Evolutionary conservation across 73 alveolate species (phyloP).

Genomic region (Tetrahymena thermophila): DNA sequence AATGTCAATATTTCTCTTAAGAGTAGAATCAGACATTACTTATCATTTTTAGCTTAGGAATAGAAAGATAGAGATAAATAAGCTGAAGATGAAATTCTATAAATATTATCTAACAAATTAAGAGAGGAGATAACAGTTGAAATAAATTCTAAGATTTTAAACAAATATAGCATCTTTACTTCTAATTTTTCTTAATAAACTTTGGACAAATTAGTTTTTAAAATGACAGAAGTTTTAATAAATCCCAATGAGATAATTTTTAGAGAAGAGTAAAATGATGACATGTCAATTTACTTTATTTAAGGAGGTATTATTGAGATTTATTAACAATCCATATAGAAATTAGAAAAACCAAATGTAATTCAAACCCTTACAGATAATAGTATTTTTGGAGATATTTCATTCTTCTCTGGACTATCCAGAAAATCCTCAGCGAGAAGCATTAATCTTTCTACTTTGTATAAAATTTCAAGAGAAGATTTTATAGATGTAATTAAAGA

Average conservation of each 20-base stretch:
- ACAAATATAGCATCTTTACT: neutral
- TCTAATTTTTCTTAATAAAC: neutral
- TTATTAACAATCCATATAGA: neutral
- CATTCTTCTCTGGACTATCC: conserved; percentile 19
- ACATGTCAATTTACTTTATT: neutral
- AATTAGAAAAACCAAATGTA: neutral
- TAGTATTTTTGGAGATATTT: conserved; percentile 13
- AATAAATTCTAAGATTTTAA: neutral
- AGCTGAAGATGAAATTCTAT: neutral
- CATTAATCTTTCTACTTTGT: neutral
- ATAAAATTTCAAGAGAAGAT: neutral
- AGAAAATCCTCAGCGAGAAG: conserved; percentile 28
- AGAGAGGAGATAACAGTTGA: neutral
- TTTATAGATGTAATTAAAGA: neutral
- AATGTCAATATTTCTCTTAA: neutral
- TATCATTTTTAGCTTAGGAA: neutral
- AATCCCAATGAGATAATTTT: neutral
- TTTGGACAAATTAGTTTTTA: neutral
- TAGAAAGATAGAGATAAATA: neutral
- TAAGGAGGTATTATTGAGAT: neutral
- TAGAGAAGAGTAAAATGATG: neutral
- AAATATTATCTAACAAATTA: neutral
- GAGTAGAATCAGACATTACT: neutral
- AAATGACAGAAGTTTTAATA: neutral
- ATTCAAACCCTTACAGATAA: neutral